Evolutionary conservation across 2,329 filamentous ascomycete species (phyloP), one percentile per base, ranked within the genome.

Genomic region (Verticillium dahliae): DNA sequence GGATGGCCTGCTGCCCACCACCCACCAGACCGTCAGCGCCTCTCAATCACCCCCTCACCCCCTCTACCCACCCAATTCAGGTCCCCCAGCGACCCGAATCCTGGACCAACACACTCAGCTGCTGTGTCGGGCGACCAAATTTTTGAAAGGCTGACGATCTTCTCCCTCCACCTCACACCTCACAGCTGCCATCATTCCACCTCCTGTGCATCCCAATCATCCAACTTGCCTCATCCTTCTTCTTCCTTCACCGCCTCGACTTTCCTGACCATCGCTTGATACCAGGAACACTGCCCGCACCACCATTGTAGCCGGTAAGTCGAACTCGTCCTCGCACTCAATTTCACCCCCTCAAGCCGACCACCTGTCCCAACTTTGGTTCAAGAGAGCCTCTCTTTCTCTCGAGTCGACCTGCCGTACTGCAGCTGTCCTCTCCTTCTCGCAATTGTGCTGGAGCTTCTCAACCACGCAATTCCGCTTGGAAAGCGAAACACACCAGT

Each of bases 71-170:
- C 33, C 27, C 54, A 56, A 56, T 56, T 56, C 54, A 35, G 54
- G 27, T 35, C 54, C 54, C 33, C 54, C 54, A 50, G 45, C 45
- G 45, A 50, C 45, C 45, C 45, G 45, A 50, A 50, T 50, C 45
- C 45, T 50, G 11, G 45, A 50, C 45, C 45, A 50, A 50, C 45
- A 50, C 45, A 18, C 45, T 18, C 45, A 50, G 45, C 45, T 50
- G 22, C 54, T 31, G 61, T 61, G 62, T 61, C 62, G 61, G 59
- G 63, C 62, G 55, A 62, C 65, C 65, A 65, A 66, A 65, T 58
- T 65, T 66, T 65, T 65, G 62, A 63, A 66, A 63, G 65, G 65
- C 65, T 65, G 64, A 66, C 64, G 63, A 65, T 66, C 64, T 60
- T 63, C 64, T 65, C 58, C 64, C 62, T 65, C 61, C 57, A 61